Percentiles rank a stretch among this genome's conserved stretches.
Conservation (phyloP, 2,329 filamentous ascomycete species). For the Microascus cirrosus region DNA sequence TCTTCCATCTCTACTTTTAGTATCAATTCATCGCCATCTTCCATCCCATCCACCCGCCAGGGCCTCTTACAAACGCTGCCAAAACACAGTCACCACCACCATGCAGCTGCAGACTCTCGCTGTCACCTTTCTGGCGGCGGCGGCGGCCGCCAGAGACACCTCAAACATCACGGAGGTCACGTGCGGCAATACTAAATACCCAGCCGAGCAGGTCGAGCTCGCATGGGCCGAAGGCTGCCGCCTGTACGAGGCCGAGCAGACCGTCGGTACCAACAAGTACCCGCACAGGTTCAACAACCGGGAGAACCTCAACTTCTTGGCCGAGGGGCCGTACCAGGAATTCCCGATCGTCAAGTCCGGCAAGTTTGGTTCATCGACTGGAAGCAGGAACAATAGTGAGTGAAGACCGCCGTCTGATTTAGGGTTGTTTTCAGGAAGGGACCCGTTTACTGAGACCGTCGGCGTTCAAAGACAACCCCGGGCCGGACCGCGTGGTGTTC, state of each 20-base stretch:
- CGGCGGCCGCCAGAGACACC: constrained; percentile 7
- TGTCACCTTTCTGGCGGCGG: not conserved
- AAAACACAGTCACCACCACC: not conserved
- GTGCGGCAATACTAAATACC: constrained; percentile 7
- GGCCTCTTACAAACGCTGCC: too few relatives aligned
- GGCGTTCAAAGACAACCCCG: constrained; percentile 35
- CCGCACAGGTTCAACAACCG: constrained; percentile 13
- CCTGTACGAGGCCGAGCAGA: constrained; percentile 4
- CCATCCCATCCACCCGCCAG: too few relatives aligned
- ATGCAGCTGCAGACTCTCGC: constrained; percentile 4
- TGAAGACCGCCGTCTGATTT: not conserved
- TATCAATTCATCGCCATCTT: too few relatives aligned
- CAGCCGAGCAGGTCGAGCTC: constrained; percentile 8
- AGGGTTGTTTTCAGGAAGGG: too few relatives aligned
- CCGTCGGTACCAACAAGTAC: constrained; percentile 8
- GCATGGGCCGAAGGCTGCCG: constrained; percentile 10
- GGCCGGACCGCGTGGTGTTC: constrained; percentile 51
- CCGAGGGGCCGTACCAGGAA: constrained; percentile 9
- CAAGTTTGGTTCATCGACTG: too few relatives aligned
- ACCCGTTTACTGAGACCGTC: too few relatives aligned
- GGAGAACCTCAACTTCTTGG: constrained; percentile 8
- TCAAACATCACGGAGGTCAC: constrained; percentile 3
- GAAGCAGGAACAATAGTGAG: not conserved
- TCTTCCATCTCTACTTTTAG: too few relatives aligned
- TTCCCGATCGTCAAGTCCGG: constrained; percentile 11